These are phyloP conservation scores for Megacollybia marginata DNA, from an alignment of 768 basidiomycete species.

Conservation along the genomic window DNA sequence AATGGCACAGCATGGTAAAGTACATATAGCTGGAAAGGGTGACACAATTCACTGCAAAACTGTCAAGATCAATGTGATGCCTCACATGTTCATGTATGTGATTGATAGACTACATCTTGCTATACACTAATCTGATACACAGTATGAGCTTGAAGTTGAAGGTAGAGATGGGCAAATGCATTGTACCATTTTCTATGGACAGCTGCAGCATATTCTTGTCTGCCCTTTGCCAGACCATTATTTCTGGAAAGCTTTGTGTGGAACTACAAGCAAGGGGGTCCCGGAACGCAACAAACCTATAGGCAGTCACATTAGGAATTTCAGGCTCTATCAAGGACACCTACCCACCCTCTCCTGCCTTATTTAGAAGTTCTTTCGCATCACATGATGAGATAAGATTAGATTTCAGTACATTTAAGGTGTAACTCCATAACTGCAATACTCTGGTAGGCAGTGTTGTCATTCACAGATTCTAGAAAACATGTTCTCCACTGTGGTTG, in stretches of 20 bases:
- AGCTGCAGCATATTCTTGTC: constrained; percentile 10
- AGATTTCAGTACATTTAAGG: too few relatives aligned
- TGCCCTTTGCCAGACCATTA: constrained; percentile 3
- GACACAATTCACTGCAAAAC: constrained; percentile 12
- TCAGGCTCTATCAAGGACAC: too few relatives aligned
- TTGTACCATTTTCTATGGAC: constrained; percentile 8
- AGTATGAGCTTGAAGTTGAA: constrained; percentile 7
- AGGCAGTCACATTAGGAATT: too few relatives aligned
- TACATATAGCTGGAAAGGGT: constrained; percentile 16
- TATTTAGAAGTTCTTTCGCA: too few relatives aligned
- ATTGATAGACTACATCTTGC: background rate
- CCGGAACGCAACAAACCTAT: too few relatives aligned
- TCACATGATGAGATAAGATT: too few relatives aligned
- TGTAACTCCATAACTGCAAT: too few relatives aligned
- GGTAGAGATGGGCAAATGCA: background rate
- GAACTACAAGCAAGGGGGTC: too few relatives aligned
- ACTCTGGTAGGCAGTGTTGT: too few relatives aligned
- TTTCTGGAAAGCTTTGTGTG: constrained; percentile 1
- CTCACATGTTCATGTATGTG: constrained; percentile 12
- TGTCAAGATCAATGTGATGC: constrained; percentile 5
- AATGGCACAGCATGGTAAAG: constrained; percentile 17
- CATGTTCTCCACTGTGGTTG: too few relatives aligned
- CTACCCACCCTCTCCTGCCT: too few relatives aligned
- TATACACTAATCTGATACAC: background rate
- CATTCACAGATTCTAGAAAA: too few relatives aligned